Evolutionary conservation across 768 basidiomycete genomes (phyloP).

Genomic region (Lentinula sp.): DNA sequence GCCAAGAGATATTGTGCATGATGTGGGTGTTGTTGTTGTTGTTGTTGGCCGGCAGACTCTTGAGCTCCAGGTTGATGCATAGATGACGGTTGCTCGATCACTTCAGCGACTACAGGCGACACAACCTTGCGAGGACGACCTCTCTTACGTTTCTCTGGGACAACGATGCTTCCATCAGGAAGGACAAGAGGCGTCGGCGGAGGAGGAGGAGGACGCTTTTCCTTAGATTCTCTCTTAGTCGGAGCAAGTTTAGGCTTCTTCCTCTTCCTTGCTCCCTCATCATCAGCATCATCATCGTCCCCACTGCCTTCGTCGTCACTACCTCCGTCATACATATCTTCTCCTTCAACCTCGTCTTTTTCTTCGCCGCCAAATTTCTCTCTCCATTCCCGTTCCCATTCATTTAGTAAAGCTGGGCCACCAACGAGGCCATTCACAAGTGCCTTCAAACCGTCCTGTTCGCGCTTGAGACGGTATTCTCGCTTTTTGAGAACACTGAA

Average conservation of each 20-base stretch:
- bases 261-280: conserved; percentile 60
- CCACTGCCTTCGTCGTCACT: conserved; percentile 32
- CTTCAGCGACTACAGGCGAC: conserved; percentile 31
- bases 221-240: conserved; percentile 36
- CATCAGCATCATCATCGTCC: conserved; percentile 47
- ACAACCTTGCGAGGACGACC: conserved; percentile 75
- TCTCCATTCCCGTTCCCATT: conserved; percentile 75
- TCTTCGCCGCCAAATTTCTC: conserved; percentile 73
- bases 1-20: conserved; percentile 71
- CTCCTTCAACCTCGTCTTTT: conserved; percentile 59
- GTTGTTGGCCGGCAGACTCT: background rate
- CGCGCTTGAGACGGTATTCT: conserved; percentile 62
- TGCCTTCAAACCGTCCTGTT: conserved; percentile 68
- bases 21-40: conserved; percentile 22
- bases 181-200: conserved; percentile 17
- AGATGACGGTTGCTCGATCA: conserved; percentile 9
- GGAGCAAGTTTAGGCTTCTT: conserved; percentile 38
- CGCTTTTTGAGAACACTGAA: conserved; percentile 72
- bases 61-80: conserved; percentile 5
- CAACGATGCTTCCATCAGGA: conserved; percentile 22
- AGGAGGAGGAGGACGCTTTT: conserved; percentile 25
- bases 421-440: conserved; percentile 69
- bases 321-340: conserved; percentile 34
- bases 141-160: conserved; percentile 77
- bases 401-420: conserved; percentile 60